Evolutionary conservation across 441 rosid species (phyloP).

Genomic region (Populus hybrid): DNA sequence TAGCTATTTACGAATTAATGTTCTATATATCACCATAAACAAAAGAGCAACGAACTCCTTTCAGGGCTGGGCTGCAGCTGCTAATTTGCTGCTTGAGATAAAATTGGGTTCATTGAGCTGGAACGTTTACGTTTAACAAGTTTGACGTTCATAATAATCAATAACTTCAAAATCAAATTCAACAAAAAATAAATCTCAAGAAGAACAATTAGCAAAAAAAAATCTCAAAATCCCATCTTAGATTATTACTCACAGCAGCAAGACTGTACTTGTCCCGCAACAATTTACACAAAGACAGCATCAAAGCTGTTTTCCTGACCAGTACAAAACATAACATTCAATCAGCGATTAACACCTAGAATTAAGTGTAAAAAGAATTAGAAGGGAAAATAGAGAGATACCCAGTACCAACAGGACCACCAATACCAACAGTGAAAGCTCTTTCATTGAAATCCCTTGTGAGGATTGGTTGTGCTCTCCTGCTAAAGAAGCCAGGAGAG

Average conservation of each 20-base stretch:
- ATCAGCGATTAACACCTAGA: slow-evolving; percentile 16
- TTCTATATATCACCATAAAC: not conserved
- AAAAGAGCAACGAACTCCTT: not conserved
- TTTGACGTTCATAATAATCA: not conserved
- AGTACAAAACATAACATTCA: slow-evolving; percentile 7
- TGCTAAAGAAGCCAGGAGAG: slow-evolving; percentile 90
- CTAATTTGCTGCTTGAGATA: not conserved
- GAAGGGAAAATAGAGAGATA: slow-evolving; percentile 22
- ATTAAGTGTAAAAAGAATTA: not conserved
- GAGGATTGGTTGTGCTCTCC: slow-evolving; percentile 80
- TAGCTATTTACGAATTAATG: not conserved
- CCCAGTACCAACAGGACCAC: slow-evolving; percentile 99
- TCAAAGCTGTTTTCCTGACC: slow-evolving; percentile 86
- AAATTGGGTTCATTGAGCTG: not conserved
- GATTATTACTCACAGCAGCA: slow-evolving; percentile 72
- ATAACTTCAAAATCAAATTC: slow-evolving; percentile 1
- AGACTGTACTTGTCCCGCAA: slow-evolving; percentile 92
- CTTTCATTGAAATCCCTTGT: slow-evolving; percentile 80
- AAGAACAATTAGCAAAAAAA: not conserved
- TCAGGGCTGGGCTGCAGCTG: not conserved
- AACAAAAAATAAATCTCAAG: not conserved
- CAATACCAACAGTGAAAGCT: slow-evolving; percentile 96
- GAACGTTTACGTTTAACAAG: not conserved
- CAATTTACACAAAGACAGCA: slow-evolving; percentile 75
- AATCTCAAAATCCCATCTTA: not conserved